phyloP scores from a whole-genome alignment of 495 filamentous ascomycete species.

The Echria macrotheca region DNA sequence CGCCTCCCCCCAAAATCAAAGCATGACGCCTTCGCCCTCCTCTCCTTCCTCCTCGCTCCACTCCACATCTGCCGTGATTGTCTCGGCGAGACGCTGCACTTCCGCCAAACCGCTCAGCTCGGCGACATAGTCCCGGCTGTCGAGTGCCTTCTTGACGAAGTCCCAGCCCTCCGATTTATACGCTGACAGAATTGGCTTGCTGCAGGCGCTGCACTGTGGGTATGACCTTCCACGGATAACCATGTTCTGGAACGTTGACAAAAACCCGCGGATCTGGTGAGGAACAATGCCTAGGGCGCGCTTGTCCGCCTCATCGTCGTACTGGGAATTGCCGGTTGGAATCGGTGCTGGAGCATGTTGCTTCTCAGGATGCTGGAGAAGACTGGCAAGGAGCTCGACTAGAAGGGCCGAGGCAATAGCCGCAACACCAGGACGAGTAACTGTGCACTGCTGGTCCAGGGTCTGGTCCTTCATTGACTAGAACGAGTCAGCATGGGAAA shows the following conservation, averaged over 20 bases:
- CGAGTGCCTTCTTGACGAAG: slow-evolving; percentile 81
- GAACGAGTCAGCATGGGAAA: slow-evolving; percentile 15
- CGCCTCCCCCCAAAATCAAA: slow-evolving; percentile 9
- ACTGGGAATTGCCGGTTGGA: slow-evolving; percentile 25
- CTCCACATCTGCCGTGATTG: slow-evolving; percentile 36
- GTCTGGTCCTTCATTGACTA: slow-evolving; percentile 88
- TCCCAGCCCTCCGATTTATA: slow-evolving; percentile 76
- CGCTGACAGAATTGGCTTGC: slow-evolving; percentile 61
- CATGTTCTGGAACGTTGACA: slow-evolving; percentile 81
- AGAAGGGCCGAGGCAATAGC: slow-evolving; percentile 88
- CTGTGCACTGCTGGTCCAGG: slow-evolving; percentile 96
- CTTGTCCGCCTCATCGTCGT: slow-evolving; percentile 51
- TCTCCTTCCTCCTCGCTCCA: slow-evolving; percentile 45
- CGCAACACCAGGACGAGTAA: slow-evolving; percentile 88
- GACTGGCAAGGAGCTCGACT: slow-evolving; percentile 80
- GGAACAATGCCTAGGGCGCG: slow-evolving; percentile 85
- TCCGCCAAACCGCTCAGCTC: slow-evolving; percentile 88
- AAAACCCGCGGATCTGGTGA: slow-evolving; percentile 88
- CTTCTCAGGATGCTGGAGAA: slow-evolving; percentile 75
- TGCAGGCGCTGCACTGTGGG: slow-evolving; percentile 89
- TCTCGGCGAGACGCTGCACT: slow-evolving; percentile 77
- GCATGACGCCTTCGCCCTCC: slow-evolving; percentile 40
- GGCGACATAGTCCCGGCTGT: slow-evolving; percentile 80
- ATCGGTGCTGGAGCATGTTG: slow-evolving; percentile 54
- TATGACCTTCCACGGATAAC: slow-evolving; percentile 76